Percentiles rank a stretch among this genome's conserved stretches.
These are phyloP conservation scores for Zostera marina DNA, from an alignment of 116 monocot genomes.

Conservation along the genomic window DNA sequence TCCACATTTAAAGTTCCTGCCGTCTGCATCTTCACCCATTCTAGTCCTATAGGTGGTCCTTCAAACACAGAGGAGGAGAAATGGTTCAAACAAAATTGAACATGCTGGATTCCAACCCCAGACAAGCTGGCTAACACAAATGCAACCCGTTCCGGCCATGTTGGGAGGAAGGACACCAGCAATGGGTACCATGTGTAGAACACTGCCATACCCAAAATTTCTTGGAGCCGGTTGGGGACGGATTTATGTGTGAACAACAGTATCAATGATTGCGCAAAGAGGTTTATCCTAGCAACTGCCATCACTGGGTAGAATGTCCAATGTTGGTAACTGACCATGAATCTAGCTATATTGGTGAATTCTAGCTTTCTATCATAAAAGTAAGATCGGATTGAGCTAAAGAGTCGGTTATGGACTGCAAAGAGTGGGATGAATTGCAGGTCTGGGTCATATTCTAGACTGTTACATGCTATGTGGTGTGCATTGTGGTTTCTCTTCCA, in stretches of 20 bases:
- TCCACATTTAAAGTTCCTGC: conserved; percentile 30
- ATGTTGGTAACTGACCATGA: conserved; percentile 49
- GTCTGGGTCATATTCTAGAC: conserved; percentile 53
- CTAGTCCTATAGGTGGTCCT: conserved; percentile 27
- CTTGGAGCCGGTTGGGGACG: conserved; percentile 23
- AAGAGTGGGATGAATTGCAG: conserved; percentile 51
- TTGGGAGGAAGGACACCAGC: conserved; percentile 38
- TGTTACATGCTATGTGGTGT: conserved; percentile 65
- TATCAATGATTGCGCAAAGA: conserved; percentile 26
- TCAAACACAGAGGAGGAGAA: conserved; percentile 28
- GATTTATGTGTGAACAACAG: conserved; percentile 20
- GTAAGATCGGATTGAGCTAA: conserved; percentile 24
- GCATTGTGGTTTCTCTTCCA: conserved; percentile 65
- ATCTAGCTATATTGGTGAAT: conserved; percentile 15
- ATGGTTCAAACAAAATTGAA: conserved; percentile 44
- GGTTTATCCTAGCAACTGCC: conserved; percentile 42
- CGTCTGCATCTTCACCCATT: conserved; percentile 55
- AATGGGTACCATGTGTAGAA: conserved; percentile 47
- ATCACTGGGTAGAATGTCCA: conserved; percentile 48
- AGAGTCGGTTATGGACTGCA: conserved; percentile 24
- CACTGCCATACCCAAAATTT: conserved; percentile 19
- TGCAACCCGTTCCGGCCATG: conserved; percentile 23
- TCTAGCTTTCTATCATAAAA: conserved; percentile 24
- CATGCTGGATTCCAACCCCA: conserved; percentile 40
- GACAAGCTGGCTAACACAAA: conserved; percentile 36